Evolutionary conservation across 2,329 filamentous ascomycete species (phyloP).

Genomic region (Botrytis sinoallii): DNA sequence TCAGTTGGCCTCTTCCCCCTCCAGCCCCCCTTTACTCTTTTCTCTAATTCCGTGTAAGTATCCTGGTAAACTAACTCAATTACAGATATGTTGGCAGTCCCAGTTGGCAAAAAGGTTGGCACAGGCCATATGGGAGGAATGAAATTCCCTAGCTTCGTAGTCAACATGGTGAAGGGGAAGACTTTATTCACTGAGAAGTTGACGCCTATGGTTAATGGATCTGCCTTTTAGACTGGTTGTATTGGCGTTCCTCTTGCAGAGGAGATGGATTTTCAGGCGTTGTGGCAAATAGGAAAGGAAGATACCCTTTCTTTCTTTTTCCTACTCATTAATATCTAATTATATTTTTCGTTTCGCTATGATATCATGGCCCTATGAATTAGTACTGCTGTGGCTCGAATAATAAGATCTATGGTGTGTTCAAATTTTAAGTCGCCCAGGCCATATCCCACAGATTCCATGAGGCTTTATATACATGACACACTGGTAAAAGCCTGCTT

Average conservation of each 20-base stretch:
- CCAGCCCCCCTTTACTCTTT: neutral
- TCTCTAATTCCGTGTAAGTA: neutral
- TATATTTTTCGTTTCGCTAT: neutral
- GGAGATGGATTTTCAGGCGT: neutral
- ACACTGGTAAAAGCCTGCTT: neutral
- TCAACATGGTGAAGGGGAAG: constrained; percentile 30
- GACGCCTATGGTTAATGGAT: constrained; percentile 26
- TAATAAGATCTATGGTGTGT: neutral
- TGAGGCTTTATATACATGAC: neutral
- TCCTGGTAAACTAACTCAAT: neutral
- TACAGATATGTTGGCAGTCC: constrained; percentile 32
- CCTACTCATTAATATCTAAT: neutral
- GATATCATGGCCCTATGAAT: neutral
- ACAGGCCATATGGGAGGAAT: constrained; percentile 35
- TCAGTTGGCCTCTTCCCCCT: neutral
- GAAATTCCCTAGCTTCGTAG: constrained; percentile 32
- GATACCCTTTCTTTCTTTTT: neutral
- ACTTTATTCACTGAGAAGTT: constrained; percentile 32
- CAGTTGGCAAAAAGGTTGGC: constrained; percentile 42
- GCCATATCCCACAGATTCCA: neutral
- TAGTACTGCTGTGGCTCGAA: neutral
- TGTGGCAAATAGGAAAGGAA: neutral
- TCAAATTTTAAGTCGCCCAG: neutral
- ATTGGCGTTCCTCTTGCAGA: neutral
- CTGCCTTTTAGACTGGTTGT: constrained; percentile 16